Percentiles rank a stretch among this genome's conserved stretches.
Evolutionary conservation across 352 stramenopile species (phyloP).

Genomic region (Phytophthora palmivora): DNA sequence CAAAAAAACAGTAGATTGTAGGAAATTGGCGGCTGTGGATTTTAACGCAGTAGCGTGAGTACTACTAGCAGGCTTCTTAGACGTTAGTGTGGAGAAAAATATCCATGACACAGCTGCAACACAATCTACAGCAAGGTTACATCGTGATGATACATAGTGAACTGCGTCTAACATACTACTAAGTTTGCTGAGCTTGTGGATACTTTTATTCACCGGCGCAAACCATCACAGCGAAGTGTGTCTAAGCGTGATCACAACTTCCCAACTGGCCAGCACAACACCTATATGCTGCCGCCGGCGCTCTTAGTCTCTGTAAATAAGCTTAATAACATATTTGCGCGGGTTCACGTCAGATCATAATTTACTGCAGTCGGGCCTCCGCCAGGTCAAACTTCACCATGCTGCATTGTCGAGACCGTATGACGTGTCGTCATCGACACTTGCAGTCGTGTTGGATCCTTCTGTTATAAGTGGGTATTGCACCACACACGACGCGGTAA

Average conservation of each 20-base stretch:
- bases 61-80: no score
- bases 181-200: no score
- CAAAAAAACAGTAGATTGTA: slow-evolving; percentile 63
- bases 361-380: slow-evolving; percentile 2
- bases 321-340: slow-evolving; percentile 11
- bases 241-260: no score
- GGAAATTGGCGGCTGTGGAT: not conserved
- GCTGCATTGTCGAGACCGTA: slow-evolving; percentile 19
- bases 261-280: not conserved
- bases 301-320: not conserved
- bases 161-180: no score
- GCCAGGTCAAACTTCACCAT: slow-evolving; percentile 28
- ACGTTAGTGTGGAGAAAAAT: no score
- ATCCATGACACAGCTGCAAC: no score
- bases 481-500: slow-evolving; percentile 35
- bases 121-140: no score
- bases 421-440: slow-evolving; percentile 33
- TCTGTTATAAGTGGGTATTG: slow-evolving; percentile 37
- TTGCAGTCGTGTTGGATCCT: slow-evolving; percentile 33
- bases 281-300: not conserved
- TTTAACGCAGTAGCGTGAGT: no score
- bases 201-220: no score
- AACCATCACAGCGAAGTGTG: no score
- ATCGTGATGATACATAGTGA: no score
- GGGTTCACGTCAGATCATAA: slow-evolving; percentile 11